Percentiles rank a stretch among this genome's conserved stretches.
phyloP scores from a whole-genome alignment of 148 eudicot genomes.

The Rhododendron molle region DNA sequence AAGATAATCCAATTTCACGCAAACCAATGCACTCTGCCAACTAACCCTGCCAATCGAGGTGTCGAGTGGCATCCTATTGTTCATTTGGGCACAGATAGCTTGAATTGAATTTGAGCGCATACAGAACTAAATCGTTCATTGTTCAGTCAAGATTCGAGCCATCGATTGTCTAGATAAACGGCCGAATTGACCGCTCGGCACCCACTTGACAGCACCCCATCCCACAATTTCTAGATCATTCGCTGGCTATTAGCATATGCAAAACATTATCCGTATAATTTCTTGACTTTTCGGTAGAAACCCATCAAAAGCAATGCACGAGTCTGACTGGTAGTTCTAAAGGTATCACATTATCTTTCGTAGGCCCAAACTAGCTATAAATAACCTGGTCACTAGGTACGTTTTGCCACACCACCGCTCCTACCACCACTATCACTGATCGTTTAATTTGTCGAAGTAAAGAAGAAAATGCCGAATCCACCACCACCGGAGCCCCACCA shows the following conservation, averaged over 20 bases:
- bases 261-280: not conserved
- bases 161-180: no score
- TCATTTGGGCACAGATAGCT: no score
- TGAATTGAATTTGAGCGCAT: no score
- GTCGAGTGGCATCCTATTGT: no score
- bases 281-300: conserved; percentile 8
- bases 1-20: not conserved
- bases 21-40: no score
- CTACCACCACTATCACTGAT: not conserved
- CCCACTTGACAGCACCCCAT: no score
- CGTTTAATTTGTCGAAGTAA: no score
- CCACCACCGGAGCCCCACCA: conserved; percentile 14
- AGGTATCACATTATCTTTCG: not conserved
- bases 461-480: not conserved
- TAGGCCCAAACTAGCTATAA: not conserved
- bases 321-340: conserved; percentile 3
- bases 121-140: no score
- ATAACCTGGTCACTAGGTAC: not conserved
- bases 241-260: not conserved
- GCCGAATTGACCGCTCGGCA: no score
- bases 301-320: not conserved
- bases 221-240: not conserved
- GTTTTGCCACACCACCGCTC: not conserved
- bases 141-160: no score
- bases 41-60: no score